Conservation (phyloP, 2,329 filamentous ascomycete species). For the Westerdykella sp. region DNA sequence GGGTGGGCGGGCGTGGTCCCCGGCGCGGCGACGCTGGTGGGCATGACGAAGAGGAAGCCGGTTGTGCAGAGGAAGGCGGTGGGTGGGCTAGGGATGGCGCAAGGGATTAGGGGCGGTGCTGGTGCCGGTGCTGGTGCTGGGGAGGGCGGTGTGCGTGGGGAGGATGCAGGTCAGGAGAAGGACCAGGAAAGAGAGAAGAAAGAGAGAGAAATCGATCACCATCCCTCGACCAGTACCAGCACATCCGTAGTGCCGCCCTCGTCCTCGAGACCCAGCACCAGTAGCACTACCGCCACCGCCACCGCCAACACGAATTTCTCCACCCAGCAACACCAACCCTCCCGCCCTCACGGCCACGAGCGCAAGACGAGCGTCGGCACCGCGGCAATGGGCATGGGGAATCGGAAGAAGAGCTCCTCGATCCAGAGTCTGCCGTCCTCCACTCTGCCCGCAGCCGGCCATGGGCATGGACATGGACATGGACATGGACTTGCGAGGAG, state of each 20-base stretch:
- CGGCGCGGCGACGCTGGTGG: conserved; percentile 33
- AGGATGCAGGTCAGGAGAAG: neutral
- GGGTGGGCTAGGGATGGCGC: neutral
- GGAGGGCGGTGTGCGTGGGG: neutral
- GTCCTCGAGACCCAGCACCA: neutral
- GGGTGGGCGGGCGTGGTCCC: conserved; percentile 44
- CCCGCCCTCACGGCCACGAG: neutral
- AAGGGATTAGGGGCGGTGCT: neutral
- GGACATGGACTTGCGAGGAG: neutral
- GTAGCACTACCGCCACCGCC: neutral
- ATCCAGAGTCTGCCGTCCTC: neutral
- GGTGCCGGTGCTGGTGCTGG: neutral
- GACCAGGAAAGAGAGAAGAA: conserved; percentile 1
- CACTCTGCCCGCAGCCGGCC: neutral
- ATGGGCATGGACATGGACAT: neutral
- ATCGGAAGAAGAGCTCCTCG: neutral
- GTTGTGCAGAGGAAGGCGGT: conserved; percentile 34
- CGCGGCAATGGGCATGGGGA: neutral
- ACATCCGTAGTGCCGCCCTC: neutral
- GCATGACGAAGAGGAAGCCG: conserved; percentile 59
- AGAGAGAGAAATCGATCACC: neutral
- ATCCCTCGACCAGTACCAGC: conserved; percentile 8
- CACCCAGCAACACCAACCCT: no score
- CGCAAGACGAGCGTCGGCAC: neutral
- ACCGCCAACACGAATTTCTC: no score